These are phyloP conservation scores for Bacidia gigantensis DNA, from an alignment of 495 filamentous ascomycete genomes.

Conservation along the genomic window DNA sequence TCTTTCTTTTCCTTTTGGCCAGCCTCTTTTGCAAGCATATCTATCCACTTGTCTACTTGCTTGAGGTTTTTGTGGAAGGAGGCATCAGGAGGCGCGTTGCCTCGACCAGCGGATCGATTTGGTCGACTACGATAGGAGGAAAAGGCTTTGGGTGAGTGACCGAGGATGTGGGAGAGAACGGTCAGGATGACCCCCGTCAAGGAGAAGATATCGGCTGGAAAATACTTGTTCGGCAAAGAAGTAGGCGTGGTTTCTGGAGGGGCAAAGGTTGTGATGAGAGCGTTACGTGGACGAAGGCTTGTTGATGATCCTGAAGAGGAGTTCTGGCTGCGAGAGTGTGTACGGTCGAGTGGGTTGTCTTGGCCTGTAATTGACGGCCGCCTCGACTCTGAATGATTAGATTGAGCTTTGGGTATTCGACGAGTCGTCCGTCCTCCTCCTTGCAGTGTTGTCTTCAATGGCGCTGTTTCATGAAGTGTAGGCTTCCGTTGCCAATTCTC, in stretches of 20 bases:
- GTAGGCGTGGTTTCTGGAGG: slow-evolving; percentile 8
- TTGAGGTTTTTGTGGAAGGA: slow-evolving; percentile 73
- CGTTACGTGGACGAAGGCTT: slow-evolving; percentile 13
- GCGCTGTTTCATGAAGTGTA: slow-evolving; percentile 23
- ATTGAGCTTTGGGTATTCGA: slow-evolving; percentile 12
- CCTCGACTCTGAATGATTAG: background rate
- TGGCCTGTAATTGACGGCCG: slow-evolving; percentile 8
- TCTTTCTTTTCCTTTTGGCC: slow-evolving; percentile 47
- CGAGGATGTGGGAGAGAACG: slow-evolving; percentile 56
- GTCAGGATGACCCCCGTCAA: slow-evolving; percentile 59
- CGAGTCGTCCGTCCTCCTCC: slow-evolving; percentile 37
- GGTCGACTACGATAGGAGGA: slow-evolving; percentile 56
- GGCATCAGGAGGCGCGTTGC: slow-evolving; percentile 57
- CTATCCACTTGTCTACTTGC: slow-evolving; percentile 70
- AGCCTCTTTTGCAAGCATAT: slow-evolving; percentile 49
- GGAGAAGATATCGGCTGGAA: slow-evolving; percentile 56
- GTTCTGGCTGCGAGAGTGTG: slow-evolving; percentile 7
- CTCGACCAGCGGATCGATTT: slow-evolving; percentile 51
- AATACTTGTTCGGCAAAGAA: slow-evolving; percentile 24
- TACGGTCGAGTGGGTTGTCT: background rate
- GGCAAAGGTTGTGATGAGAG: slow-evolving; percentile 21
- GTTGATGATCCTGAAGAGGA: slow-evolving; percentile 17
- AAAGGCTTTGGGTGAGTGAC: slow-evolving; percentile 58
- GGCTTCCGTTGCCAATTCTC: slow-evolving; percentile 50
- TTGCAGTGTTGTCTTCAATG: slow-evolving; percentile 23